Evolutionary conservation across 176 grass and related monocot species (phyloP).

Genomic region (Typha latifolia): DNA sequence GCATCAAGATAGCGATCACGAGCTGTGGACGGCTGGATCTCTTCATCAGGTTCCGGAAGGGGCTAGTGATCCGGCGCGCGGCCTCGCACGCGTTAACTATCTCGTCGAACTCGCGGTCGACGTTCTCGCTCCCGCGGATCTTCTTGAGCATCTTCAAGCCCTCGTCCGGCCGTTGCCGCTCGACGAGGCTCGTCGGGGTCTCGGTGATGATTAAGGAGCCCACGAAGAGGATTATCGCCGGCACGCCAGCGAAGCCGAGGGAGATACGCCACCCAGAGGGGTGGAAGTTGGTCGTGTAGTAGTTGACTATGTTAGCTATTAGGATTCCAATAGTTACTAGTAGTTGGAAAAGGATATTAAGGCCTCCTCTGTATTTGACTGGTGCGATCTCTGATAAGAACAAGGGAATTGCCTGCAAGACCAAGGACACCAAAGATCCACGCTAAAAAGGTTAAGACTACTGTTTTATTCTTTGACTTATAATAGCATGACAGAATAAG

Average conservation of each 20-base stretch:
- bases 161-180: neutral
- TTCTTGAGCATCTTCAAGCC: constrained; percentile 11
- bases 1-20: constrained; percentile 21
- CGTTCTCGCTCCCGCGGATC: constrained; percentile 25
- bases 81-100: constrained; percentile 11
- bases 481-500: too few relatives aligned
- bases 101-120: constrained; percentile 17
- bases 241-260: constrained; percentile 2
- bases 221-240: neutral
- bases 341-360: constrained; percentile 5
- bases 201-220: constrained; percentile 21
- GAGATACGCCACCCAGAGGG: neutral
- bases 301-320: constrained; percentile 12
- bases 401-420: neutral
- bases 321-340: constrained; percentile 2
- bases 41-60: constrained; percentile 15
- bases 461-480: too few relatives aligned
- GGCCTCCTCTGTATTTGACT: neutral
- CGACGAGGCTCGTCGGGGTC: constrained; percentile 28
- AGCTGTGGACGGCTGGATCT: constrained; percentile 18
- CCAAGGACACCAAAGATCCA: too few relatives aligned
- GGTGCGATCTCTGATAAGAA: neutral
- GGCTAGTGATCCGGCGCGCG: neutral
- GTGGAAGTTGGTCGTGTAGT: neutral
- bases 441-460: too few relatives aligned